phyloP scores from a whole-genome alignment of 169 alveolate genomes.

The Plasmodium inui region DNA sequence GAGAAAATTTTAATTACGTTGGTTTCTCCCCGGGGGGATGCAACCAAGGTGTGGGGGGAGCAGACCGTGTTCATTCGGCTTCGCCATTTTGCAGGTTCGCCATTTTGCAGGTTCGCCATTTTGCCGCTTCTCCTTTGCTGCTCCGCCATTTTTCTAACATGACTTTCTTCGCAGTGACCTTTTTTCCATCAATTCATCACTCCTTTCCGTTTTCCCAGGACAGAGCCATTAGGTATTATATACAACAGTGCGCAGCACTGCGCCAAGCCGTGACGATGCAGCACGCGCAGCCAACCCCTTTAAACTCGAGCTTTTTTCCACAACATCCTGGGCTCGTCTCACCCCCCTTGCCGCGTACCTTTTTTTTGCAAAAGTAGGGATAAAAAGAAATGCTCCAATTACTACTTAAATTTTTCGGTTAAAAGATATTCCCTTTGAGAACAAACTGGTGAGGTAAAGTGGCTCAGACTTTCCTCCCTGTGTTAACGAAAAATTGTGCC shows the following conservation, averaged over 20 bases:
- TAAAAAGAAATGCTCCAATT: not conserved
- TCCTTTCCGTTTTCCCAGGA: not conserved
- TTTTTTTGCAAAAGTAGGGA: not conserved
- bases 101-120: not conserved
- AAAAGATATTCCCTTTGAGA: not conserved
- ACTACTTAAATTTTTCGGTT: not conserved
- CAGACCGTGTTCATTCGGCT: not conserved
- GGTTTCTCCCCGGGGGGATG: not conserved
- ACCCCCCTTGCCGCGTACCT: not conserved
- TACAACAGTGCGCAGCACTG: not conserved
- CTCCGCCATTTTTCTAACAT: not conserved
- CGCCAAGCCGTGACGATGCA: not conserved
- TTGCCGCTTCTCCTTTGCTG: no score
- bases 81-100: not conserved
- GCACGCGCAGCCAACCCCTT: not conserved
- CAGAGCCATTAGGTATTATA: not conserved
- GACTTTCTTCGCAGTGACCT: not conserved
- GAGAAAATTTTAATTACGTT: not conserved
- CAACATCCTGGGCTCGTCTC: not conserved
- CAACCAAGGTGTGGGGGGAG: not conserved
- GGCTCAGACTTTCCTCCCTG: not conserved
- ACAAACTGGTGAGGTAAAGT: not conserved
- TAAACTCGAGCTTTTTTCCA: not conserved
- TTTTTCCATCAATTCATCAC: not conserved
- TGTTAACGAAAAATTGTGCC: not conserved